A percentile compares a stretch with the other conserved stretches of the same genome.
Conservation (phyloP, 1,284 basidiomycete genomes). For the Rhodotorula sp. region DNA sequence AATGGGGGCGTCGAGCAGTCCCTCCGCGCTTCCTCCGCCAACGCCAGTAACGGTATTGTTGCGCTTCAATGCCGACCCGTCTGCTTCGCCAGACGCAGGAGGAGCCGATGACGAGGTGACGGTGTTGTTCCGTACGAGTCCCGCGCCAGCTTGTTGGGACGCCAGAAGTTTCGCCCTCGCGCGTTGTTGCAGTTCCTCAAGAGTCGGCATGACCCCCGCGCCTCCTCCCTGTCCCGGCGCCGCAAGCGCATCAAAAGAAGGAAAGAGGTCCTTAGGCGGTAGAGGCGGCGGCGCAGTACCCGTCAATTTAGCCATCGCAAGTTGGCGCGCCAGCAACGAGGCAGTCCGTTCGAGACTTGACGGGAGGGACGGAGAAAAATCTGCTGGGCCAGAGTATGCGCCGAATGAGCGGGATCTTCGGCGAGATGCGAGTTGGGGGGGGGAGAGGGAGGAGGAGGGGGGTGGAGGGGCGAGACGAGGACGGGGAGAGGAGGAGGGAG, state of each 20-base stretch:
- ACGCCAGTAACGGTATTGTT: slow-evolving; percentile 34
- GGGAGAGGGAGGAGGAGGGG: slow-evolving; percentile 1
- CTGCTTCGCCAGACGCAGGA: background rate
- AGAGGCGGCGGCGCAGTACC: slow-evolving; percentile 30
- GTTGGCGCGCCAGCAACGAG: slow-evolving; percentile 38
- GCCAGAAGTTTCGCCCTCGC: slow-evolving; percentile 24
- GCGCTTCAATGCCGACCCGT: background rate
- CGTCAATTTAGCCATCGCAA: slow-evolving; percentile 43
- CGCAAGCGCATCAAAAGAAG: slow-evolving; percentile 11
- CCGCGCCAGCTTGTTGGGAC: background rate
- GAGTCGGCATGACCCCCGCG: slow-evolving; percentile 17
- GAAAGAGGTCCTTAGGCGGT: slow-evolving; percentile 15
- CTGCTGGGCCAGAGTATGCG: background rate
- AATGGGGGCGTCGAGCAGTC: background rate
- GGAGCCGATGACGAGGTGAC: background rate
- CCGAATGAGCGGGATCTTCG: slow-evolving; percentile 10
- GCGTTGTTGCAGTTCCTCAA: slow-evolving; percentile 34
- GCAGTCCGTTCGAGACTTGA: slow-evolving; percentile 38
- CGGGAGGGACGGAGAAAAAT: background rate
- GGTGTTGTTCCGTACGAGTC: slow-evolving; percentile 22
- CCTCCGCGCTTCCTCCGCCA: background rate
- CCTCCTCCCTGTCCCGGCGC: too few species aligned
- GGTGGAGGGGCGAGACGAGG: background rate
- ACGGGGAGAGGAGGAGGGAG: background rate
- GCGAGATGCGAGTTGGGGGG: background rate